These are phyloP conservation scores for Rutstroemia sp. DNA, from an alignment of 2,329 filamentous ascomycete species.

Conservation along the genomic window DNA sequence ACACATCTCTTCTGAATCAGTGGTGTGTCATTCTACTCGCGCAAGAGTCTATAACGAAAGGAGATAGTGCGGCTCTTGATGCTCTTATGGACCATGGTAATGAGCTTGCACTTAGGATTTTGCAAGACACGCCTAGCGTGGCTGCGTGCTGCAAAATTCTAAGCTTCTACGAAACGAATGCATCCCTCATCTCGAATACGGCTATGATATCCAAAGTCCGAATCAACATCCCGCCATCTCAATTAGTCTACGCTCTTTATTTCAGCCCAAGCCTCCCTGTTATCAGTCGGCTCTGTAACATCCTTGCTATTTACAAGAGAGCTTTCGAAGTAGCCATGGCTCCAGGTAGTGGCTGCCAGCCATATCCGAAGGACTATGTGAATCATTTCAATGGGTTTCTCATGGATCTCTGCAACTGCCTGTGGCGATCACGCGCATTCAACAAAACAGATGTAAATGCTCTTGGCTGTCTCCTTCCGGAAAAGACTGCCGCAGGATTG, in stretches of 20 bases:
- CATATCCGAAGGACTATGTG: constrained; percentile 53
- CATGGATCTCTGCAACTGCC: constrained; percentile 78
- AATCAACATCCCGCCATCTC: constrained; percentile 59
- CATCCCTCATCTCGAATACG: constrained; percentile 46
- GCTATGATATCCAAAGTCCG: constrained; percentile 47
- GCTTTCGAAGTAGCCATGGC: constrained; percentile 61
- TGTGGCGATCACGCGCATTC: constrained; percentile 72
- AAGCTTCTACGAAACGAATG: constrained; percentile 61
- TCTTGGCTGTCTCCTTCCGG: constrained; percentile 43
- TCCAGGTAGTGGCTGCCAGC: constrained; percentile 29
- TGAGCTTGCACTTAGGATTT: constrained; percentile 49
- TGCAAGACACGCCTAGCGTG: constrained; percentile 43
- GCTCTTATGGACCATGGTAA: constrained; percentile 43
- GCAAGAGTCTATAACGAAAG: constrained; percentile 20
- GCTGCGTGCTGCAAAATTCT: constrained; percentile 50
- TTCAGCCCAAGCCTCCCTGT: constrained; percentile 58
- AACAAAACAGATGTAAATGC: constrained; percentile 55
- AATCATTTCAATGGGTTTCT: constrained; percentile 74
- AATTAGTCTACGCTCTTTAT: constrained; percentile 62
- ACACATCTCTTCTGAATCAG: constrained; percentile 56
- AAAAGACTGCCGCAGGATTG: constrained; percentile 38
- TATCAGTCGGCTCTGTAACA: constrained; percentile 60
- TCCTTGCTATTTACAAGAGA: constrained; percentile 66
- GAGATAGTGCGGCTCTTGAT: constrained; percentile 29
- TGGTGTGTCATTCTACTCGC: constrained; percentile 45